phyloP scores from a whole-genome alignment of 2,329 filamentous ascomycete genomes.

The Fusarium sublunatum region DNA sequence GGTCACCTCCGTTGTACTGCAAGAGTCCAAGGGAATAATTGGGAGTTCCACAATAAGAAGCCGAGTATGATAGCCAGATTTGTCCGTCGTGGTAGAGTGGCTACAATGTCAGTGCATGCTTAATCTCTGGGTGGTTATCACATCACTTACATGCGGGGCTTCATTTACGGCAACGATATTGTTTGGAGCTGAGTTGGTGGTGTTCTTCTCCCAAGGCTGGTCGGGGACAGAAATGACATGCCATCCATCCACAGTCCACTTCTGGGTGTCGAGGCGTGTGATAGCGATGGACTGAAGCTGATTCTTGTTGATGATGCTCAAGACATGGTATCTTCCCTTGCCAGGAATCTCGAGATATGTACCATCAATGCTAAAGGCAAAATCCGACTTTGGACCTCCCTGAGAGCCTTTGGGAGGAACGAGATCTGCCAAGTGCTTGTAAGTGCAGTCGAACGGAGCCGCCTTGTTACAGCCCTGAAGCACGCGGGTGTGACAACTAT shows the following conservation, averaged over 20 bases:
- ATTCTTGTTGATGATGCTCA: constrained; percentile 23
- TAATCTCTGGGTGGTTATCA: accelerated
- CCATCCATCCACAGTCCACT: constrained; percentile 23
- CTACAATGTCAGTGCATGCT: neutral
- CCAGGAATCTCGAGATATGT: constrained; percentile 22
- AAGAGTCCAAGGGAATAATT: constrained; percentile 64
- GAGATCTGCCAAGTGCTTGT: constrained; percentile 16
- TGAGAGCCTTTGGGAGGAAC: constrained; percentile 12
- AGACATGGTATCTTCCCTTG: constrained; percentile 13
- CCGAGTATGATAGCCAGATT: constrained; percentile 64
- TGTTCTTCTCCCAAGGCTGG: constrained; percentile 26
- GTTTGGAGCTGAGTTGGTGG: constrained; percentile 4
- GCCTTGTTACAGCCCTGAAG: constrained; percentile 9
- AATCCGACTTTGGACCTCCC: constrained; percentile 9
- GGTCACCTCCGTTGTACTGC: constrained; percentile 63
- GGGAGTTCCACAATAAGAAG: constrained; percentile 64
- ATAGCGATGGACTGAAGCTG: constrained; percentile 17
- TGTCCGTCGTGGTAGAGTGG: constrained; percentile 62
- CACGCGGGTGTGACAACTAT: constrained; percentile 23
- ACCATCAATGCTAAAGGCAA: constrained; percentile 27
- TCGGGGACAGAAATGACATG: constrained; percentile 25
- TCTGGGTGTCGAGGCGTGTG: constrained; percentile 11
- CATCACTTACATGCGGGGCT: constrained; percentile 12
- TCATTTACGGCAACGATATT: constrained; percentile 12
- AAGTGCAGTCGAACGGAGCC: constrained; percentile 16